phyloP scores from a whole-genome alignment of 495 filamentous ascomycete genomes.

The Penicillium angulare region DNA sequence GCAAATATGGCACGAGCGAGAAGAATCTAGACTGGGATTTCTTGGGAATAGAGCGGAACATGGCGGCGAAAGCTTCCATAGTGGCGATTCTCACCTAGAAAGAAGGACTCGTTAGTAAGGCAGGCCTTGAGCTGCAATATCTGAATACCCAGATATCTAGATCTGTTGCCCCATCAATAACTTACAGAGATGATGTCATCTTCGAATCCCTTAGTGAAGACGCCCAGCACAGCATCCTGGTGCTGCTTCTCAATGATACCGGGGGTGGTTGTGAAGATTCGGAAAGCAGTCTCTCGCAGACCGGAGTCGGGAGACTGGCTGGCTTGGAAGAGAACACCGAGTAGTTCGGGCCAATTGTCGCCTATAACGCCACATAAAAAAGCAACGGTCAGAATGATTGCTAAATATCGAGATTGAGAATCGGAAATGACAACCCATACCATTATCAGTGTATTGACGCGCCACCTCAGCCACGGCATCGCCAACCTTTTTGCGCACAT shows the following conservation, averaged over 20 bases:
- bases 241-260: conserved; percentile 93
- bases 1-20: conserved; percentile 76
- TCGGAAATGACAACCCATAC: conserved; percentile 50
- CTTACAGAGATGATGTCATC: conserved; percentile 78
- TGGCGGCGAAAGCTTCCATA: conserved; percentile 94
- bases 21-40: conserved; percentile 86
- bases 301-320: conserved; percentile 80
- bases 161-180: too few species aligned
- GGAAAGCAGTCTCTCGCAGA: conserved; percentile 85
- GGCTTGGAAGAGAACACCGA: conserved; percentile 78
- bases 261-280: conserved; percentile 92
- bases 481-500: conserved; percentile 89
- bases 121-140: too few species aligned
- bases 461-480: conserved; percentile 95
- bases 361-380: conserved; percentile 47
- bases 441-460: conserved; percentile 87
- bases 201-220: conserved; percentile 88
- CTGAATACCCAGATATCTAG: too few species aligned
- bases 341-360: conserved; percentile 86
- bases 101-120: background rate
- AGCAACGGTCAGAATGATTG: conserved; percentile 16
- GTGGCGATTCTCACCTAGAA: conserved; percentile 79
- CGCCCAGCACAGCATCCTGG: conserved; percentile 75
- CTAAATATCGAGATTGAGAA: conserved; percentile 1
- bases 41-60: conserved; percentile 87